Evolutionary conservation across 257 asterid genomes (phyloP).

Genomic region (Solanum piurae): DNA sequence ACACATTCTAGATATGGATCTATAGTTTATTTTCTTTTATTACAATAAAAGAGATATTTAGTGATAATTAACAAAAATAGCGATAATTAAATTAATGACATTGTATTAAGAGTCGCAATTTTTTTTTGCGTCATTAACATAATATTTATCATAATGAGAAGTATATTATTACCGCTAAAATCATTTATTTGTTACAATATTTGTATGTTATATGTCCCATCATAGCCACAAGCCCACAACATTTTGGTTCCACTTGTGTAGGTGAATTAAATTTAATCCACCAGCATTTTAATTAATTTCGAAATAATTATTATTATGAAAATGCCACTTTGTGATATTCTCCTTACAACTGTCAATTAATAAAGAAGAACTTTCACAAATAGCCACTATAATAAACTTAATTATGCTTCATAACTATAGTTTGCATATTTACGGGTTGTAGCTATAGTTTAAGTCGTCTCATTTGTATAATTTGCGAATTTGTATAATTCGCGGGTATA

Average conservation of each 20-base stretch:
- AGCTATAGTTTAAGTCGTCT: no score
- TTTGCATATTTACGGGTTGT: no score
- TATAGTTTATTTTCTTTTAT: no score
- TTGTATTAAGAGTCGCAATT: not conserved
- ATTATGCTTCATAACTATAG: no score
- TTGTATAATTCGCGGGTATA: no score
- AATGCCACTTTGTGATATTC: not conserved
- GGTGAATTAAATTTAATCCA: not conserved
- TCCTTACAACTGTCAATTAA: not conserved
- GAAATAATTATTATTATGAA: not conserved
- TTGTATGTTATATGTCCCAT: not conserved
- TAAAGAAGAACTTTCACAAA: not conserved
- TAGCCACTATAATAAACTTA: no score
- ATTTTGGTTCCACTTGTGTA: not conserved
- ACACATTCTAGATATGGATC: not conserved
- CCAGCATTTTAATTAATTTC: not conserved
- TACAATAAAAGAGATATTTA: no score
- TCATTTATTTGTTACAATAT: not conserved
- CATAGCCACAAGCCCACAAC: not conserved
- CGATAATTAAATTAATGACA: not conserved
- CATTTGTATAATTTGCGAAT: no score
- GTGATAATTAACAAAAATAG: no score
- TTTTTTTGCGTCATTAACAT: not conserved
- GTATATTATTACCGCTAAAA: not conserved
- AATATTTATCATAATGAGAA: not conserved